A percentile compares a stretch with the other conserved stretches of the same genome.
phyloP scores from a whole-genome alignment of 306 rosid genomes.

The Castanea sativa region DNA sequence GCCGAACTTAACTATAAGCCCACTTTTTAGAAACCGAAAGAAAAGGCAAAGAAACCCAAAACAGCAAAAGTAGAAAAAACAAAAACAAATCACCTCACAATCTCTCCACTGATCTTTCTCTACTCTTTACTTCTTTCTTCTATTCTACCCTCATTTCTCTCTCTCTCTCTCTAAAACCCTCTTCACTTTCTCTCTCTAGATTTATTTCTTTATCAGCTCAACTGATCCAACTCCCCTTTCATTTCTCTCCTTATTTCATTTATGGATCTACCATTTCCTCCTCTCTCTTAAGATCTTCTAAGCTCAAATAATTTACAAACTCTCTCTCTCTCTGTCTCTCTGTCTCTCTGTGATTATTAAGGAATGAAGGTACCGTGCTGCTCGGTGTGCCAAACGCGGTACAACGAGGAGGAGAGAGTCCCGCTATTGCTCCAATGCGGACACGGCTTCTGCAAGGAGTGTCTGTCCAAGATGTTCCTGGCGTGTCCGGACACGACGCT shows the following conservation, averaged over 20 bases:
- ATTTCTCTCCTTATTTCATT: slow-evolving; percentile 20
- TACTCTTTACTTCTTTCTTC: neutral
- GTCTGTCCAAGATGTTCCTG: slow-evolving; percentile 82
- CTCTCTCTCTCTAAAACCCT: slow-evolving; percentile 34
- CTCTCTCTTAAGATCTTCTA: slow-evolving; percentile 23
- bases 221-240: slow-evolving; percentile 31
- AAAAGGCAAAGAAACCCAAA: neutral
- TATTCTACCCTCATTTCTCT: slow-evolving; percentile 13
- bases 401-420: slow-evolving; percentile 94
- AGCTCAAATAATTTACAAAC: slow-evolving; percentile 20
- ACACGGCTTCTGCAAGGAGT: slow-evolving; percentile 92
- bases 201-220: slow-evolving; percentile 28
- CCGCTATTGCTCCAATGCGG: slow-evolving; percentile 98
- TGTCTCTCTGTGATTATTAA: neutral
- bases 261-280: slow-evolving; percentile 58
- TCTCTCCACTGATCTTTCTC: neutral
- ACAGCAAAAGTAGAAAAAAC: neutral
- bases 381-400: slow-evolving; percentile 93
- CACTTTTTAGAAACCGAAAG: slow-evolving; percentile 13
- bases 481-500: slow-evolving; percentile 65
- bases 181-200: slow-evolving; percentile 41
- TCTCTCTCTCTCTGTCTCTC: no score
- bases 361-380: slow-evolving; percentile 91
- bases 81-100: slow-evolving; percentile 15
- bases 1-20: slow-evolving; percentile 27